Evolutionary conservation across 495 filamentous ascomycete genomes (phyloP).

Genomic region (Xylaria cubensis): DNA sequence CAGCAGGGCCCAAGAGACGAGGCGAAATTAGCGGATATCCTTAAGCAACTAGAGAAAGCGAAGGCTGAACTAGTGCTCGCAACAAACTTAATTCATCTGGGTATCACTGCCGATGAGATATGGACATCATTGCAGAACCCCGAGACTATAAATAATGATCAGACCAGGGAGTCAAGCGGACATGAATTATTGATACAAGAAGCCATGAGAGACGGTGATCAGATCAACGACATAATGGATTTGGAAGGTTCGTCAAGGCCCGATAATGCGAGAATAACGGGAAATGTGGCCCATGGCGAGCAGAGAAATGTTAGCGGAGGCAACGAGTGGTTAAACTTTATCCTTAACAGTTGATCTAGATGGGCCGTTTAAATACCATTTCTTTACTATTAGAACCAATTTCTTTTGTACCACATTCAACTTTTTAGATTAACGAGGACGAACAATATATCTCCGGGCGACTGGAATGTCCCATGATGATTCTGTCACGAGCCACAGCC

Average conservation of each 20-base stretch:
- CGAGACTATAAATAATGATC: background rate
- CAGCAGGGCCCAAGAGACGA: background rate
- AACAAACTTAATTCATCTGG: background rate
- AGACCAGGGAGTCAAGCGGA: background rate
- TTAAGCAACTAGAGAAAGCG: background rate
- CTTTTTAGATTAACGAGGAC: background rate
- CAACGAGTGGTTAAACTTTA: background rate
- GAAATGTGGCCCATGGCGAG: background rate
- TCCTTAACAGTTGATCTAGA: background rate
- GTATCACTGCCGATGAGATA: slow-evolving; percentile 1
- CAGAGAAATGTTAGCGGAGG: slow-evolving; percentile 5
- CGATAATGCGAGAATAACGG: background rate
- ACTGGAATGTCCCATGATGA: background rate
- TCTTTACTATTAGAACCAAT: background rate
- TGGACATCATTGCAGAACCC: background rate
- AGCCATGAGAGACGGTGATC: background rate
- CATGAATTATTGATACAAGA: slow-evolving; percentile 1
- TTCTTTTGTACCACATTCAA: background rate
- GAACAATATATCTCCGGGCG: background rate
- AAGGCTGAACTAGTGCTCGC: background rate
- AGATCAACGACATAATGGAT: background rate
- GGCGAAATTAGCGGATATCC: background rate
- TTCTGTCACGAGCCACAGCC: background rate
- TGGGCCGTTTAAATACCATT: background rate
- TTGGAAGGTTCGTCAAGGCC: background rate